Percentiles rank a stretch among this genome's conserved stretches.
These are phyloP conservation scores for Tuber umbilicatum DNA, from an alignment of 495 filamentous ascomycete genomes.

Conservation along the genomic window DNA sequence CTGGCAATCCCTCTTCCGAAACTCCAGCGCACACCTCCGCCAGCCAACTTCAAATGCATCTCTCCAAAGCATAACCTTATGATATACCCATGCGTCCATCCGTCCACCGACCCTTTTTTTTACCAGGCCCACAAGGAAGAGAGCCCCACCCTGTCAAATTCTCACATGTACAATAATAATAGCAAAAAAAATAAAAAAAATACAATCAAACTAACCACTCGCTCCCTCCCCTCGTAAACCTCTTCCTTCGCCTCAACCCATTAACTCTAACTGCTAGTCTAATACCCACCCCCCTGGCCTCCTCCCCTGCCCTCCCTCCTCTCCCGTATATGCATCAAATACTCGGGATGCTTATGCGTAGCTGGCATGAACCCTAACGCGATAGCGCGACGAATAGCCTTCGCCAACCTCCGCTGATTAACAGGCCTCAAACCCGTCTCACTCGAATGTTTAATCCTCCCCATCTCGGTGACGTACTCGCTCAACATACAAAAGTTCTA, in stretches of 20 bases:
- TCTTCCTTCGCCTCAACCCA: neutral
- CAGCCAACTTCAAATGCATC: slow-evolving; percentile 12
- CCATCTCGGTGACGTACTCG: slow-evolving; percentile 77
- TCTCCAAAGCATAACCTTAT: neutral
- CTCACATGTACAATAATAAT: slow-evolving; percentile 1
- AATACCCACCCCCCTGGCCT: neutral
- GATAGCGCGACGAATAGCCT: slow-evolving; percentile 79
- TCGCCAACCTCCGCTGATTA: slow-evolving; percentile 88
- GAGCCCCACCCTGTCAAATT: neutral
- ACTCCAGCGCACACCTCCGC: slow-evolving; percentile 39
- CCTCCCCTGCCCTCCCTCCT: neutral
- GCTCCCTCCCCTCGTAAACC: neutral
- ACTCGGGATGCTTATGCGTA: slow-evolving; percentile 85
- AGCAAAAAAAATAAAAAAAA: neutral
- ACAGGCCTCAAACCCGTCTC: slow-evolving; percentile 75
- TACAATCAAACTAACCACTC: neutral
- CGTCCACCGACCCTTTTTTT: neutral
- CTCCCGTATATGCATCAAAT: neutral
- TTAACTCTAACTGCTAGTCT: neutral
- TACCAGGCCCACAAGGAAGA: neutral
- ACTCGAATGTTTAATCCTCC: slow-evolving; percentile 67
- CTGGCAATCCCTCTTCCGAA: slow-evolving; percentile 40
- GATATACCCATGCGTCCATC: neutral
- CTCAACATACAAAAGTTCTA: slow-evolving; percentile 92
- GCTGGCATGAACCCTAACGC: slow-evolving; percentile 88